A percentile compares a stretch with the other conserved stretches of the same genome.
phyloP scores from a whole-genome alignment of 805 yeast genomes.

The Blastobotrys attinorum region DNA sequence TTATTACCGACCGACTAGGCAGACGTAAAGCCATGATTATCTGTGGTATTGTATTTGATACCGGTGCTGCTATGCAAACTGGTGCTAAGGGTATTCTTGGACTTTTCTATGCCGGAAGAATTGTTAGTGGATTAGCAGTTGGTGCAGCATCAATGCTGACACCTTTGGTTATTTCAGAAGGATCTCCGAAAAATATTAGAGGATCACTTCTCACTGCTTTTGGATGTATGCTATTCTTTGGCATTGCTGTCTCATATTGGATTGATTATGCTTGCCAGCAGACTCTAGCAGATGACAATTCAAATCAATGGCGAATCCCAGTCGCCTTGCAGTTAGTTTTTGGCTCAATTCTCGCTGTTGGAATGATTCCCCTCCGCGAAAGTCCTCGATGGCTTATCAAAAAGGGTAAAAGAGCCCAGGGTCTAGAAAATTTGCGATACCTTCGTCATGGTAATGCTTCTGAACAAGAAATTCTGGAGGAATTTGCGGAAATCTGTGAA shows the following conservation, averaged over 20 bases:
- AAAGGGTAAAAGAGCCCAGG: constrained; percentile 54
- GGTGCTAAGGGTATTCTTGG: constrained; percentile 35
- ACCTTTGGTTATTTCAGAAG: constrained; percentile 45
- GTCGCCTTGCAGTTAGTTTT: constrained; percentile 74
- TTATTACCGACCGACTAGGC: constrained; percentile 64
- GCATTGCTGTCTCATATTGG: constrained; percentile 59
- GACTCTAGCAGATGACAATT: constrained; percentile 7
- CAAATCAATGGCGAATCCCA: constrained; percentile 43
- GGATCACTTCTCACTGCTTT: constrained; percentile 56
- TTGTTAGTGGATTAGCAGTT: constrained; percentile 44
- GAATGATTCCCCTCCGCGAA: constrained; percentile 71
- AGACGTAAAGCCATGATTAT: constrained; percentile 58
- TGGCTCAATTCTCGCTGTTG: constrained; percentile 70
- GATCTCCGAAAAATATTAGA: constrained; percentile 28
- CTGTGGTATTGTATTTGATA: constrained; percentile 40
- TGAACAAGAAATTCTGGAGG: constrained; percentile 33
- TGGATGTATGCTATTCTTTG: constrained; percentile 54
- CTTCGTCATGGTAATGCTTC: constrained; percentile 40
- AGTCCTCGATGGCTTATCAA: constrained; percentile 71
- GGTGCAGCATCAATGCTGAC: constrained; percentile 45
- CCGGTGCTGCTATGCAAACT: constrained; percentile 28
- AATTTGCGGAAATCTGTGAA: constrained; percentile 37
- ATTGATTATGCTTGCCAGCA: constrained; percentile 19
- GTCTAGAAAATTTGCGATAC: constrained; percentile 58
- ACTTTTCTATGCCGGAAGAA: constrained; percentile 45